Evolutionary conservation across 75 land plant species (phyloP), one percentile per base, ranked within the genome.

Genomic region (Pinus taeda): DNA sequence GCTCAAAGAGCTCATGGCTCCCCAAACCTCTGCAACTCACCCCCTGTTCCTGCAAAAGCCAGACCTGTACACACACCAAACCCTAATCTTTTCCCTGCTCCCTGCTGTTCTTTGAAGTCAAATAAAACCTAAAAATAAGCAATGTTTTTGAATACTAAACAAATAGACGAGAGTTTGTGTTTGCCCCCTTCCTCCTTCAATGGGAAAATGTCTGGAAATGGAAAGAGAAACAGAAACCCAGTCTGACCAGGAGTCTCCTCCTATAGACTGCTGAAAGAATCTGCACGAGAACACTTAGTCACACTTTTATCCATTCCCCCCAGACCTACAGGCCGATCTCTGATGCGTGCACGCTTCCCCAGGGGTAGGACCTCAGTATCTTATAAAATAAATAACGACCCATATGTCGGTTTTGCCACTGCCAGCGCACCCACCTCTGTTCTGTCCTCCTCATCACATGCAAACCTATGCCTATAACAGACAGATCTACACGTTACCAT

Each of bases 11-110:
- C 82, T 58, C 85, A 83, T 83, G 77, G 75, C 95, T 93, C 49
- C 91, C 78, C 15, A 93, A 93, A 33, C 94, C 95, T 91, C 91
- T 36, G 21, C 77, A 33, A 55, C 20, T 17, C 70, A 26, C 55
- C 6, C 72, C 36, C 72, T 69, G 20, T 69, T 3, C 36, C 18
- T 65, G 18, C 37, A 49, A 49, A 9, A 11, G 11, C 12, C 12
- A 49, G 55, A 49, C 9, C 55, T 49, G 55, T 39, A 17, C 11
- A 36, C 72, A 14, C 45, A 49, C 4, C 42, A 69, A 69, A 69
- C 53, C 55, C 53, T 69, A 69, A 69, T 36, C 15, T 69, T 6
- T 9, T 42, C 21, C n/a, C 9, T 20, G 37, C 17, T 6, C 42
- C 45, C 53, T 45, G 53, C 53, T 45, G 8, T 9, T 11, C 55